A percentile compares a stretch with the other conserved stretches of the same genome.
phyloP scores from a whole-genome alignment of 106 monocot species.

The Hemerocallis citrina region DNA sequence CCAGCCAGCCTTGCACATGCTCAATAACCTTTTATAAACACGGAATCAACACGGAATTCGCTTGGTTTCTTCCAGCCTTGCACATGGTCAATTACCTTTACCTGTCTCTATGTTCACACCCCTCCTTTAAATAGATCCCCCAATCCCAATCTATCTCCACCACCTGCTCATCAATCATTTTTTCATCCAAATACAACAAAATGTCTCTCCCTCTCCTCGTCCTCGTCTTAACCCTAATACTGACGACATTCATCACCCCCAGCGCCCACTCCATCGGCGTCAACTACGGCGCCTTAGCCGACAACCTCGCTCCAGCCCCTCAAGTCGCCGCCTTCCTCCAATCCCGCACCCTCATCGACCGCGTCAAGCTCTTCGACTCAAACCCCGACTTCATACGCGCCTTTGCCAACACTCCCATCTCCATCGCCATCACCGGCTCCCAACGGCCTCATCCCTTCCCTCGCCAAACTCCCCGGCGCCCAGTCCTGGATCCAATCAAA shows the following conservation, averaged over 20 bases:
- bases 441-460: constrained; percentile 58
- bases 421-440: constrained; percentile 55
- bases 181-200: no score
- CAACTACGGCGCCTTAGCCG: constrained; percentile 66
- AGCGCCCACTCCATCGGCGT: constrained; percentile 52
- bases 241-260: no score
- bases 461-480: constrained; percentile 19
- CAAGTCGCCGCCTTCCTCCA: constrained; percentile 66
- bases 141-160: no score
- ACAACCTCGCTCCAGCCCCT: constrained; percentile 72
- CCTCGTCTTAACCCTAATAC: background rate
- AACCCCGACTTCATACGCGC: constrained; percentile 79
- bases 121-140: no score
- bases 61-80: no score
- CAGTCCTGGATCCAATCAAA: constrained; percentile 47
- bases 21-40: no score
- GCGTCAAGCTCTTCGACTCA: constrained; percentile 81
- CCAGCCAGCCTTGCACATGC: no score
- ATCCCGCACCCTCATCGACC: constrained; percentile 48
- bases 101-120: no score
- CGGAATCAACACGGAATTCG: no score
- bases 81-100: no score
- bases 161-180: no score
- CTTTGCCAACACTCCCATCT: constrained; percentile 59
- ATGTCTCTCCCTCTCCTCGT: constrained; percentile 12